Evolutionary conservation across 352 stramenopile species (phyloP), one percentile per base, ranked within the genome.

Genomic region (Globisporangium splendens): DNA sequence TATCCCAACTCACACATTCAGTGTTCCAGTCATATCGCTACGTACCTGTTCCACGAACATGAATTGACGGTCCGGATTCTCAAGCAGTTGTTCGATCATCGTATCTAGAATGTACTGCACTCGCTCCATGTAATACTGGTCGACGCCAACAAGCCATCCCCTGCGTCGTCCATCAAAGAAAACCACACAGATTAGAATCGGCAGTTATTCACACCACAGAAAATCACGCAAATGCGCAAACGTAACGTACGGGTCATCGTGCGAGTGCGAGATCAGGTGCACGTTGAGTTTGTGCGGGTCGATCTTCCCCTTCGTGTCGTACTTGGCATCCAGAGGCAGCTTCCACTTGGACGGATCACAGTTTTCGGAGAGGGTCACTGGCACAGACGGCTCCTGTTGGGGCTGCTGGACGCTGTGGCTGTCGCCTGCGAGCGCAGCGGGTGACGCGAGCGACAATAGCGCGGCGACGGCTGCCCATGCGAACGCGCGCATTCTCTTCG

Each of bases 61-160:
- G 68, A 98, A 98, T 55, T 91, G 94, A 52, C 94, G 84, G 62
- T 96, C 71, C 13, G 90, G 85, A 68, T 98, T 94, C 50, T 85
- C 63, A 50, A 86, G 50, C 1, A 99, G 77, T 55, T 96, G 74
- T 46, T 88, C 67, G 11, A 98, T 76, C 8, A 96, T 88, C 33
- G 89, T 97, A 67, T 98, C 91, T 35, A 99, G 59, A 59, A 99
- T 99, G 69, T 95, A 97, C 46, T 97, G 80, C 35, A 99, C 97
- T 21, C 74, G 72, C 49, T 93, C 54, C 54, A 87, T 80, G 72
- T 97, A 99, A 68, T 99, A 99, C 75, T 99, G 91, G 68, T 99
- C 97, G 18, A 99, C 86, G 1, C 91, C 98, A 56, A 98, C 90
- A 11, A 98, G 71, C 97, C 97, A 99, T 17, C 88, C 89, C 24